A percentile compares a stretch with the other conserved stretches of the same genome.
These are phyloP conservation scores for Cymbopogon flexuosus DNA, from an alignment of 202 grass and related monocot genomes.

Conservation along the genomic window DNA sequence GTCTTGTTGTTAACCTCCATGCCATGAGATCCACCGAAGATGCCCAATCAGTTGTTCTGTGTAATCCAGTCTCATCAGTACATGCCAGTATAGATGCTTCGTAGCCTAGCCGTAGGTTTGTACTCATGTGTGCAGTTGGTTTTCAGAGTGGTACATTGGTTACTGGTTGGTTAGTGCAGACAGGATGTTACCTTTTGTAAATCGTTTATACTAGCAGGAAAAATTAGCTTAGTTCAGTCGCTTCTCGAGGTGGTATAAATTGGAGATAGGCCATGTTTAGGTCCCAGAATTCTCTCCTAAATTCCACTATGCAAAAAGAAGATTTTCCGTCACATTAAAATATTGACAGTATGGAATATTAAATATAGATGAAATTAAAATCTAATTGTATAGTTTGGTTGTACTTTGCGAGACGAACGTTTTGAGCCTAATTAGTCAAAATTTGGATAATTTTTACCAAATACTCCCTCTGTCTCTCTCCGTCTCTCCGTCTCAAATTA, in stretches of 20 bases:
- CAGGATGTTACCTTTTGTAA: conserved; percentile 34
- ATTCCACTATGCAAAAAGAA: too few relatives aligned
- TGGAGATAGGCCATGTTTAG: too few relatives aligned
- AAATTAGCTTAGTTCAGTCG: not conserved
- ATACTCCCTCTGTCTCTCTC: too few relatives aligned
- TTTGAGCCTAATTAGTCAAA: too few relatives aligned
- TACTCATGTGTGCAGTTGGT: not conserved
- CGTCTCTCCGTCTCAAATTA: too few relatives aligned
- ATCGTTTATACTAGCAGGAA: conserved; percentile 12
- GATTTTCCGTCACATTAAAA: too few relatives aligned
- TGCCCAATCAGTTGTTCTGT: not conserved
- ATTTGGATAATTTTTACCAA: too few relatives aligned
- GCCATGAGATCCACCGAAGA: conserved; percentile 12
- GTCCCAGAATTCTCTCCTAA: too few relatives aligned
- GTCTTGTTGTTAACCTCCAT: conserved; percentile 4
- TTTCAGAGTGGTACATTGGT: conserved; percentile 11
- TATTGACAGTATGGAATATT: too few relatives aligned
- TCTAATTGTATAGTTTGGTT: too few relatives aligned
- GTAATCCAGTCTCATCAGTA: conserved; percentile 28
- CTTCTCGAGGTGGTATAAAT: not conserved
- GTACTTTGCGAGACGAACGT: too few relatives aligned
- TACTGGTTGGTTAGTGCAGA: conserved; percentile 30
- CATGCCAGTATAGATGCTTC: conserved; percentile 32
- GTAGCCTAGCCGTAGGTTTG: conserved; percentile 27
- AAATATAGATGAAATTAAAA: too few relatives aligned